Evolutionary conservation across 495 filamentous ascomycete species (phyloP).

Genomic region (Podospora conica): DNA sequence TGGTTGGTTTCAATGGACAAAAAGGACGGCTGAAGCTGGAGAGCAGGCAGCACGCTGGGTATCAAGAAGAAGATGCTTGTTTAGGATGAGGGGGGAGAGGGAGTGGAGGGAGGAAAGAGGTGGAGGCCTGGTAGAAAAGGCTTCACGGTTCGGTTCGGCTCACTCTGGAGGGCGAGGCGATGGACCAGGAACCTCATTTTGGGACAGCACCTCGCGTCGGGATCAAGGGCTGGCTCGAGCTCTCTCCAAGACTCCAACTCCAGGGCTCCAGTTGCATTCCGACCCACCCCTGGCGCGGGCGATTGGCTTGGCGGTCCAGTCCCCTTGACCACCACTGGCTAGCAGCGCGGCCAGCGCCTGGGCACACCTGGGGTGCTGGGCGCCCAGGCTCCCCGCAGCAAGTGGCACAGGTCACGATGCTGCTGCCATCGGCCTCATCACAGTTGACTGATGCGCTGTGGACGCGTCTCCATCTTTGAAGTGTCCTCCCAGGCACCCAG

Average conservation of each 20-base stretch:
- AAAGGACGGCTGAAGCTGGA: background rate
- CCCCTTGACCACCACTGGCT: conserved; percentile 2
- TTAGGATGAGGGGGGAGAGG: background rate
- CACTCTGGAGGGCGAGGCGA: background rate
- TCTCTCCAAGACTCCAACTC: background rate
- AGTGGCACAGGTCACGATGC: conserved; percentile 13
- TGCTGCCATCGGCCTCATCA: background rate
- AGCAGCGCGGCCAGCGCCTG: background rate
- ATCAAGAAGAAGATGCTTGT: background rate
- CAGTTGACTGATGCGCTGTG: too few species aligned
- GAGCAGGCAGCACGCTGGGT: background rate
- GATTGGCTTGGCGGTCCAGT: background rate
- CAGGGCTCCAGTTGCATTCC: background rate
- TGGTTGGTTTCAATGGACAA: background rate
- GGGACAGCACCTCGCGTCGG: conserved; percentile 2
- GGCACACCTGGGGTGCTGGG: background rate
- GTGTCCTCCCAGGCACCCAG: too few species aligned
- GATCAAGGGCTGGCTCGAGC: conserved; percentile 7
- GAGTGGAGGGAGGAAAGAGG: background rate
- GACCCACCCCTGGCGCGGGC: background rate
- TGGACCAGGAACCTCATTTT: conserved; percentile 7
- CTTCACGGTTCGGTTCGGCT: background rate
- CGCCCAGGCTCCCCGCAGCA: conserved; percentile 1
- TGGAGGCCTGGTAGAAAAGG: conserved; percentile 5
- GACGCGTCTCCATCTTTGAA: background rate